Evolutionary conservation across 2,329 filamentous ascomycete genomes (phyloP).

Genomic region (Pseudogymnoascus sp.): DNA sequence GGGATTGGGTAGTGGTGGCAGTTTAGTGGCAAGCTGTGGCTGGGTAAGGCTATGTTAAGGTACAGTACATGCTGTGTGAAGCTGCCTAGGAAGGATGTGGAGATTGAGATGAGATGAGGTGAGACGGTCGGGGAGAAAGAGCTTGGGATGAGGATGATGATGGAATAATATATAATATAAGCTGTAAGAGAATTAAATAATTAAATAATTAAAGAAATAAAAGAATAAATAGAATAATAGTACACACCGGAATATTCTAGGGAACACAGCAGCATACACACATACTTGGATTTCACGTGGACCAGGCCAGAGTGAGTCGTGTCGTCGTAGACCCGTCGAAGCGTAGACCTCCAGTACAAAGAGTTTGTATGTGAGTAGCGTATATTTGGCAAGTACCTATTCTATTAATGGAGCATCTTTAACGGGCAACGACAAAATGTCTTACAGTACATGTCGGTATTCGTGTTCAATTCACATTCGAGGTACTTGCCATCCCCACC

Average conservation of each 20-base stretch:
- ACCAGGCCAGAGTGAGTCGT: not conserved
- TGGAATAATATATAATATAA: not conserved
- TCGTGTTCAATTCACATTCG: not conserved
- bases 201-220: not conserved
- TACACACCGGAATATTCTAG: not conserved
- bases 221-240: not conserved
- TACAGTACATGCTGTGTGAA: not conserved
- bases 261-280: not conserved
- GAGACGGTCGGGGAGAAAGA: not conserved
- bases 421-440: not conserved
- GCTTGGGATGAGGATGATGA: not conserved
- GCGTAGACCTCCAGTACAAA: no score
- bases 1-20: not conserved
- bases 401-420: no score
- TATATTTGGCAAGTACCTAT: no score
- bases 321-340: not conserved
- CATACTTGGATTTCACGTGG: not conserved
- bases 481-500: not conserved
- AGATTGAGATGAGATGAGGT: not conserved
- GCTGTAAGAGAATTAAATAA: not conserved
- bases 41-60: conserved; percentile 4
- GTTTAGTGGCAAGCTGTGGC: not conserved
- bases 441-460: not conserved
- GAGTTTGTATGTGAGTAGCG: no score
- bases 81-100: not conserved